Evolutionary conservation across 139 green algal genomes (phyloP).

Genomic region (Klebsormidium nitens): DNA sequence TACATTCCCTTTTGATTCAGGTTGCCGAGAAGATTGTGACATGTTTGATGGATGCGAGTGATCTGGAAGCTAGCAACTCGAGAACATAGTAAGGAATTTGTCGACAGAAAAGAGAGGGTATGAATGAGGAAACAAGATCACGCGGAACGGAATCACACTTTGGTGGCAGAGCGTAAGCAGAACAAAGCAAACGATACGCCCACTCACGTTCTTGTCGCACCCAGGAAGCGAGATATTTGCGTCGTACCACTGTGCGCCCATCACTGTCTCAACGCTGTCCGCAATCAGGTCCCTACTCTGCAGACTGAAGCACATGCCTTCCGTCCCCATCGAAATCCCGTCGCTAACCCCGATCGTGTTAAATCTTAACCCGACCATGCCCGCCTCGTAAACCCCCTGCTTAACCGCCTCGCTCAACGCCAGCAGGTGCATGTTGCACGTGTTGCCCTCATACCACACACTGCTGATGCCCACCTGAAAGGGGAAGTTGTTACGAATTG

Average conservation of each 20-base stretch:
- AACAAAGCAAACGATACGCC: neutral
- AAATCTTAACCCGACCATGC: constrained; percentile 83
- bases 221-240: constrained; percentile 77
- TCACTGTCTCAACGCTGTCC: constrained; percentile 95
- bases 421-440: constrained; percentile 99
- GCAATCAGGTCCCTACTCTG: constrained; percentile 83
- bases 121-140: no score
- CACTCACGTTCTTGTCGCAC: constrained; percentile 39
- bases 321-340: constrained; percentile 97
- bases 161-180: no score
- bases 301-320: constrained; percentile 77
- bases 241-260: constrained; percentile 93
- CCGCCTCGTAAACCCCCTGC: constrained; percentile 69
- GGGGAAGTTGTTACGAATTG: no score
- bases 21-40: no score
- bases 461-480: constrained; percentile 81
- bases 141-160: no score
- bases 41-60: no score
- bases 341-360: constrained; percentile 84
- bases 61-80: no score
- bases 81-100: no score
- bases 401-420: constrained; percentile 88
- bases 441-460: constrained; percentile 98
- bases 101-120: no score
- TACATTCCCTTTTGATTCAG: no score